A percentile compares a stretch with the other conserved stretches of the same genome.
Evolutionary conservation across 331 rosid genomes (phyloP).

Genomic region (Rhamnella rubrinervis): DNA sequence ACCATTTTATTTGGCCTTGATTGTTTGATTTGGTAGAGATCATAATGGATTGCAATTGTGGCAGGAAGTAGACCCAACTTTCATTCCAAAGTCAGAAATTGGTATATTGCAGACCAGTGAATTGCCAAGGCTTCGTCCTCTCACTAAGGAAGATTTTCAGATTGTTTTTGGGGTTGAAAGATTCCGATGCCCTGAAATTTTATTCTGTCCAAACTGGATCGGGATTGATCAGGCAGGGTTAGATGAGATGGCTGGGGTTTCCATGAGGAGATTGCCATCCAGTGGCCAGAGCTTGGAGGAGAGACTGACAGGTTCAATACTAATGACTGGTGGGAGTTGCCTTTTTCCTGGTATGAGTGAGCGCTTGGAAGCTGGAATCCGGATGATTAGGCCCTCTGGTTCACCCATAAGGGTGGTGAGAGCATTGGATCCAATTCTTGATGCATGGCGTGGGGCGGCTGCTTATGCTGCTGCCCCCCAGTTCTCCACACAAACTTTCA

Average conservation of each 20-base stretch:
- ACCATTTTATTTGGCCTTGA: conserved; percentile 6
- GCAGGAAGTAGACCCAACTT: conserved; percentile 84
- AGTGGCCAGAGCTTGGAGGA: conserved; percentile 44
- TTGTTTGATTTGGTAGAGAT: conserved; percentile 1
- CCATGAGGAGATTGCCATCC: conserved; percentile 71
- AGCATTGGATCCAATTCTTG: conserved; percentile 81
- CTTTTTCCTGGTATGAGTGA: conserved; percentile 73
- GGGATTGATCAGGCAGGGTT: conserved; percentile 88
- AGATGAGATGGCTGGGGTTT: conserved; percentile 90
- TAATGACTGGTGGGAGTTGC: conserved; percentile 80
- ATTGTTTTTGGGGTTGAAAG: conserved; percentile 79
- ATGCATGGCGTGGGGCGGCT: conserved; percentile 97
- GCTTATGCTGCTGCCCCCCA: conserved; percentile 61
- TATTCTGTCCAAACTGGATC: conserved; percentile 84
- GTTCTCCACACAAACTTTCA: conserved; percentile 77
- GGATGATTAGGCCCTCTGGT: conserved; percentile 81
- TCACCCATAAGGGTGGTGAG: conserved; percentile 67
- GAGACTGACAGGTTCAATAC: conserved; percentile 64
- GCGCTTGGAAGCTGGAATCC: conserved; percentile 80
- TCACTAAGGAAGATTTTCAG: conserved; percentile 81
- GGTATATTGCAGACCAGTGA: conserved; percentile 56
- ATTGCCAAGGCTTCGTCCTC: conserved; percentile 56
- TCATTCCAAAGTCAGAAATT: conserved; percentile 64
- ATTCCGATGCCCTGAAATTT: conserved; percentile 90
- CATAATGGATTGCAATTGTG: conserved; percentile 28